These are phyloP conservation scores for Draba incana DNA, from an alignment of 345 rosid genomes.

Conservation along the genomic window DNA sequence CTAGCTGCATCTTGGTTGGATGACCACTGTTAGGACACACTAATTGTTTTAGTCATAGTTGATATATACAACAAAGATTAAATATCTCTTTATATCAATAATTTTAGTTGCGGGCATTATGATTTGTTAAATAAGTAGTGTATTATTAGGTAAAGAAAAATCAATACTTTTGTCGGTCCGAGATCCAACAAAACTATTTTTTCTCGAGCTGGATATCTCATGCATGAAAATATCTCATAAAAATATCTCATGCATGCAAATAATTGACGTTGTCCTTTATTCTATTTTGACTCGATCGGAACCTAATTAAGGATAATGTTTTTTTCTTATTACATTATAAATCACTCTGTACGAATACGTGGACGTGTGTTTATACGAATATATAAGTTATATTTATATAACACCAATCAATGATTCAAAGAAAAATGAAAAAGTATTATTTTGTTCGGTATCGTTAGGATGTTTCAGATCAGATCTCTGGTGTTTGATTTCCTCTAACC, in stretches of 20 bases:
- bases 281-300: slow-evolving; percentile 23
- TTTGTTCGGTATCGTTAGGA: slow-evolving; percentile 34
- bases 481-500: slow-evolving; percentile 25
- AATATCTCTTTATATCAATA: slow-evolving; percentile 13
- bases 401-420: slow-evolving; percentile 29
- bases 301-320: slow-evolving; percentile 38
- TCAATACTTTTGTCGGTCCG: slow-evolving; percentile 18
- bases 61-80: slow-evolving; percentile 27
- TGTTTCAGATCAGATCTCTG: slow-evolving; percentile 33
- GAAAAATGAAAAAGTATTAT: slow-evolving; percentile 30
- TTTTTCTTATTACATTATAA: not conserved
- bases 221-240: not conserved
- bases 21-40: slow-evolving; percentile 25
- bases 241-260: slow-evolving; percentile 40
- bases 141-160: slow-evolving; percentile 8
- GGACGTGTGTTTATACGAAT: slow-evolving; percentile 33
- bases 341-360: slow-evolving; percentile 20
- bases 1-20: slow-evolving; percentile 23
- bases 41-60: slow-evolving; percentile 9
- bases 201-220: slow-evolving; percentile 28
- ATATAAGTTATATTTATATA: slow-evolving; percentile 6
- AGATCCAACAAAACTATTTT: slow-evolving; percentile 22
- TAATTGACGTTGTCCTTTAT: slow-evolving; percentile 35
- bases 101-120: slow-evolving; percentile 7
- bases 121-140: slow-evolving; percentile 17